Base-by-base conservation (phyloP, 768 basidiomycete species). In the Cubamyces sp. region DNA sequence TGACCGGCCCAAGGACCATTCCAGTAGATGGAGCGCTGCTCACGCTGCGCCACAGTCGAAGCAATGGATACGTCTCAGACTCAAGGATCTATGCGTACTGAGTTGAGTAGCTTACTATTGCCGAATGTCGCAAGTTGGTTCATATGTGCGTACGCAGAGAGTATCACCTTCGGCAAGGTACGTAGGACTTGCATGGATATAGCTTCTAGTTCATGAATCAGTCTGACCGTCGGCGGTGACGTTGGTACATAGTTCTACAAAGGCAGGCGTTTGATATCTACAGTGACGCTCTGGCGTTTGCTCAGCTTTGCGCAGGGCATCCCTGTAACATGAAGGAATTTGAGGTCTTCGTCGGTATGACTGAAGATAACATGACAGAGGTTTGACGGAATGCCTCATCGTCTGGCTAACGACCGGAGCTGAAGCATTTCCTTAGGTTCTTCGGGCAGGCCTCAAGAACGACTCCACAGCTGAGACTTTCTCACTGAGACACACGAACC, bases 311-410 rank as follows among this genome's bases (percentile, higher is more conserved):
- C 61, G n/a, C 62, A 92, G 91, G 82, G 19, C 91, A 92, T 73
- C 90, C 90, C 34, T 93, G 92, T 70, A 92, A 92, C 68, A 87
- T 90, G 86, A 91, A 90, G 70, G 89, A 92, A 58, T 89, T 93
- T 78, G 87, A 87, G 71, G 69, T 92, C 12, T 86, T 83, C 60
- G 82, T 87, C 19, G 92, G 91, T 6, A 74, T 82, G 41, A 79
- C 82, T 23, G 80, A 84, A 61, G 86, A 90, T 66, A 82, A 83
- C 68, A 82, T 93, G 83, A 83, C 78, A 2, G 85, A 92, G 69
- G 83, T 64, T 18, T 16, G 37, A 25, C 37, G 18, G n/a, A 46
- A 40, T 23, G 9, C 11, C 1, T 18, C 26, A n/a, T 19, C 15
- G 19, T 18, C 40, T 6, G 6, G 8, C 1, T 19, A 18, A 11